Percentiles rank a stretch among this genome's conserved stretches.
These are phyloP conservation scores for Pythium aquatile DNA, from an alignment of 352 stramenopile genomes.

Conservation along the genomic window DNA sequence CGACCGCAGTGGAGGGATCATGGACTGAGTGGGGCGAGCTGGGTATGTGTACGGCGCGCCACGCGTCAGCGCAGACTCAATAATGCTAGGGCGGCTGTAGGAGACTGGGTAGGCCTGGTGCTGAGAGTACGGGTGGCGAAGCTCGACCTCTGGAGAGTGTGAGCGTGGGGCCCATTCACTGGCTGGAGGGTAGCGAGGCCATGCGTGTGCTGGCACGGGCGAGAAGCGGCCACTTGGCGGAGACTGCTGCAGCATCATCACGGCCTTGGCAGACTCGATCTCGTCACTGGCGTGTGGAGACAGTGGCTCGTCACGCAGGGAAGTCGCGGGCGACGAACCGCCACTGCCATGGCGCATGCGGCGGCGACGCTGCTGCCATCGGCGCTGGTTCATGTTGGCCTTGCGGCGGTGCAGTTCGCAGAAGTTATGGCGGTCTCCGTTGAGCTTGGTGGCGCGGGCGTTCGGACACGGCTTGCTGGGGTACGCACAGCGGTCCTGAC, in stretches of 20 bases:
- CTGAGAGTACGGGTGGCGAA: neutral
- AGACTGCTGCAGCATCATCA: conserved; percentile 23
- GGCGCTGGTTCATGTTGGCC: conserved; percentile 43
- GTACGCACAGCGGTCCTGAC: conserved; percentile 29
- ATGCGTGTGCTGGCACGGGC: conserved; percentile 11
- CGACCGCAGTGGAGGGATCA: conserved; percentile 23
- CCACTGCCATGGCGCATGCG: conserved; percentile 13
- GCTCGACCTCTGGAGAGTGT: neutral
- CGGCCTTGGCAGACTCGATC: conserved; percentile 19
- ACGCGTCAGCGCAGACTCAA: conserved; percentile 10
- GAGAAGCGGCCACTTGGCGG: conserved; percentile 5
- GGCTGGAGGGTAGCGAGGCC: conserved; percentile 16
- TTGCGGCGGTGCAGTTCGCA: conserved; percentile 38
- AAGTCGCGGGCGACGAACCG: neutral
- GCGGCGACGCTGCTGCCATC: conserved; percentile 31
- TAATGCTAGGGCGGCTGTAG: conserved; percentile 4
- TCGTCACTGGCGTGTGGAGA: conserved; percentile 11
- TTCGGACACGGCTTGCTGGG: conserved; percentile 35
- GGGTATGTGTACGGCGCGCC: neutral
- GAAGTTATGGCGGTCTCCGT: conserved; percentile 37
- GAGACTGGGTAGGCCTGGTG: neutral
- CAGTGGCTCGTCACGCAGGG: neutral
- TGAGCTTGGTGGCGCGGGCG: conserved; percentile 37
- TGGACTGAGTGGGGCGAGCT: neutral
- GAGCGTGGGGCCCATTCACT: conserved; percentile 11